These are phyloP conservation scores for Plectranthus barbatus DNA, from an alignment of 257 asterid species.

Conservation along the genomic window DNA sequence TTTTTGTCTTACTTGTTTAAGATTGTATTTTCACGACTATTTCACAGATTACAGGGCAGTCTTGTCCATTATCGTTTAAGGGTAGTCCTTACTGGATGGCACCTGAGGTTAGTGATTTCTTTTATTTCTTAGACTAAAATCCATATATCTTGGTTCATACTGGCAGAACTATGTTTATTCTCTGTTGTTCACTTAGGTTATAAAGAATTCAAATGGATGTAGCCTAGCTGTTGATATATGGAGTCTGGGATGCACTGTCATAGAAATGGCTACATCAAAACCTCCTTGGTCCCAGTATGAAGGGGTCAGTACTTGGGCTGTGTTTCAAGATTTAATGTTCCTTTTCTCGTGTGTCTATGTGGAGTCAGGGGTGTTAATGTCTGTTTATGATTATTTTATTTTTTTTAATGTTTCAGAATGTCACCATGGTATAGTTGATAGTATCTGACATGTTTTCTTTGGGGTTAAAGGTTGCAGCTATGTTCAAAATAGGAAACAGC, in stretches of 20 bases:
- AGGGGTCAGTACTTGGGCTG: slow-evolving; percentile 66
- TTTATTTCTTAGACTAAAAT: background rate
- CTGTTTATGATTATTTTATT: background rate
- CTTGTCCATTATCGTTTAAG: slow-evolving; percentile 85
- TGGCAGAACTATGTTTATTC: background rate
- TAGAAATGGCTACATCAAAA: slow-evolving; percentile 97
- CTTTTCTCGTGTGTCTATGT: background rate
- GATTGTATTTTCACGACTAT: slow-evolving; percentile 3
- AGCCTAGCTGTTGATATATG: slow-evolving; percentile 97
- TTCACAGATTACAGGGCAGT: slow-evolving; percentile 79
- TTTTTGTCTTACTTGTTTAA: background rate
- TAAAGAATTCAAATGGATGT: slow-evolving; percentile 79
- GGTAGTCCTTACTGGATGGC: slow-evolving; percentile 99
- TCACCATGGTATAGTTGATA: background rate
- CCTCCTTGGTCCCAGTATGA: slow-evolving; percentile 99
- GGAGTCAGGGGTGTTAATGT: background rate
- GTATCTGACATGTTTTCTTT: slow-evolving; percentile 21
- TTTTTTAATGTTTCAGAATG: too few species aligned
- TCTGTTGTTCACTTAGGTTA: slow-evolving; percentile 31
- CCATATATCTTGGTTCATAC: background rate
- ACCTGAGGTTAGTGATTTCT: slow-evolving; percentile 66
- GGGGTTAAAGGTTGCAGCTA: slow-evolving; percentile 77
- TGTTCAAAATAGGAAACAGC: slow-evolving; percentile 95
- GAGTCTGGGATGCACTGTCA: slow-evolving; percentile 99
- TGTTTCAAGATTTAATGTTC: slow-evolving; percentile 9